Percentiles rank a stretch among this genome's conserved stretches.
Evolutionary conservation across 805 yeast species (phyloP).

Genomic region (Wickerhamomyces mucosus): DNA sequence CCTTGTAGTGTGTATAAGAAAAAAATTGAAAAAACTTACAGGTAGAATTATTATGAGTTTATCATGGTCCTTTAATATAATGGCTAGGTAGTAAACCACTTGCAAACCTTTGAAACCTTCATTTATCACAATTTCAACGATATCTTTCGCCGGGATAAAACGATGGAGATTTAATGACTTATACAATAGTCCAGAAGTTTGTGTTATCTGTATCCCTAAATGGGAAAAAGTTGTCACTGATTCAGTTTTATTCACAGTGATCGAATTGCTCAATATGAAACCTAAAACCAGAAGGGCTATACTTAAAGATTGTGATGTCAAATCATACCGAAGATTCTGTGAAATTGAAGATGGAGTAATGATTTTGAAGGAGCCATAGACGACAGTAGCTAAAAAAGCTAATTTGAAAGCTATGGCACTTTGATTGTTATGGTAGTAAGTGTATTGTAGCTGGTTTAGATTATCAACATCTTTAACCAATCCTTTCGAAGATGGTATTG

Average conservation of each 20-base stretch:
- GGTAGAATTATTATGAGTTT: constrained; percentile 24
- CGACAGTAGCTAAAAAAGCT: too few relatives aligned
- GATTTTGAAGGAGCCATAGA: too few relatives aligned
- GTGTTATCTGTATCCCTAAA: constrained; percentile 37
- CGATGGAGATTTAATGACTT: constrained; percentile 16
- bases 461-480: constrained; percentile 3
- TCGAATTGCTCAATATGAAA: background rate
- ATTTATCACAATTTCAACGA: constrained; percentile 60
- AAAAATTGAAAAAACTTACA: constrained; percentile 13
- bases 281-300: too few relatives aligned
- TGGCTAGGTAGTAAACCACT: constrained; percentile 55
- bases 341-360: too few relatives aligned
- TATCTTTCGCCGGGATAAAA: constrained; percentile 47
- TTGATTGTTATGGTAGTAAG: constrained; percentile 1
- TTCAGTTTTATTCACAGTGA: background rate
- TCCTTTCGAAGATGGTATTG: too few relatives aligned
- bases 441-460: constrained; percentile 4
- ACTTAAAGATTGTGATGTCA: too few relatives aligned
- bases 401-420: background rate
- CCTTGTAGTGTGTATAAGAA: too few relatives aligned
- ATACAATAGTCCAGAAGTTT: constrained; percentile 21
- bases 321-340: too few relatives aligned
- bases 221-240: background rate
- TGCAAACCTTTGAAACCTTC: constrained; percentile 67
- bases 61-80: constrained; percentile 36